phyloP scores from a whole-genome alignment of 2,329 filamentous ascomycete species.

The Talaromyces pinophilus region DNA sequence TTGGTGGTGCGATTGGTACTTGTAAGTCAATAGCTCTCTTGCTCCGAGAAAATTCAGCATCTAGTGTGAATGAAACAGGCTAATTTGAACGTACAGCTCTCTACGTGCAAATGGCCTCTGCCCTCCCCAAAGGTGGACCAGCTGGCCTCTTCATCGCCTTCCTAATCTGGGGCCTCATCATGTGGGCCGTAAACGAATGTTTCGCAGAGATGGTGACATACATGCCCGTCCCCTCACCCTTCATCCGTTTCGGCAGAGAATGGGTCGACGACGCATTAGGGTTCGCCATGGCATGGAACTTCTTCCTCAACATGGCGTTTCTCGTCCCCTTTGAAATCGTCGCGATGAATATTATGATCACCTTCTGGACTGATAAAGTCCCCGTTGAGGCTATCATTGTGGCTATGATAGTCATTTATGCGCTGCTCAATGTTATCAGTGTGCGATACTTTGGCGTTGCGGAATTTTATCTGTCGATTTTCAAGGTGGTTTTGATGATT shows the following conservation, averaged over 20 bases:
- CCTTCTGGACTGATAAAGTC: constrained; percentile 24
- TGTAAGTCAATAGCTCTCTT: constrained; percentile 26
- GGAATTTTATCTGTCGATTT: constrained; percentile 62
- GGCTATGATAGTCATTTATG: constrained; percentile 59
- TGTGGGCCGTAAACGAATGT: constrained; percentile 28
- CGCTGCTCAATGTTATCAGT: constrained; percentile 60
- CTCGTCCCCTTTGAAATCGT: constrained; percentile 22
- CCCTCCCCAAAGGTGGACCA: constrained; percentile 41
- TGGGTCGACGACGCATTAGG: constrained; percentile 80
- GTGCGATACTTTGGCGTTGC: constrained; percentile 61
- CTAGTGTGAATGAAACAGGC: too few species aligned
- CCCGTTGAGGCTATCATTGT: constrained; percentile 63
- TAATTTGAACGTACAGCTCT: constrained; percentile 29
- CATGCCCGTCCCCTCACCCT: constrained; percentile 74
- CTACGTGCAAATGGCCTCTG: constrained; percentile 42
- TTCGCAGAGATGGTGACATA: constrained; percentile 83
- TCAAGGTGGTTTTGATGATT: constrained; percentile 62
- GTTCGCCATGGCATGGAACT: constrained; percentile 72
- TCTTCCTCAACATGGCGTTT: constrained; percentile 7
- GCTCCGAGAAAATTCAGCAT: not conserved
- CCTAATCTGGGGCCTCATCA: constrained; percentile 26
- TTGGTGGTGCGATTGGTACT: constrained; percentile 40
- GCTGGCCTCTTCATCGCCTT: constrained; percentile 42
- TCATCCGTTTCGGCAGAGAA: constrained; percentile 75
- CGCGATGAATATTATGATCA: constrained; percentile 15